These are phyloP conservation scores for Lentinula raphanica DNA, from an alignment of 768 basidiomycete species.

Conservation along the genomic window DNA sequence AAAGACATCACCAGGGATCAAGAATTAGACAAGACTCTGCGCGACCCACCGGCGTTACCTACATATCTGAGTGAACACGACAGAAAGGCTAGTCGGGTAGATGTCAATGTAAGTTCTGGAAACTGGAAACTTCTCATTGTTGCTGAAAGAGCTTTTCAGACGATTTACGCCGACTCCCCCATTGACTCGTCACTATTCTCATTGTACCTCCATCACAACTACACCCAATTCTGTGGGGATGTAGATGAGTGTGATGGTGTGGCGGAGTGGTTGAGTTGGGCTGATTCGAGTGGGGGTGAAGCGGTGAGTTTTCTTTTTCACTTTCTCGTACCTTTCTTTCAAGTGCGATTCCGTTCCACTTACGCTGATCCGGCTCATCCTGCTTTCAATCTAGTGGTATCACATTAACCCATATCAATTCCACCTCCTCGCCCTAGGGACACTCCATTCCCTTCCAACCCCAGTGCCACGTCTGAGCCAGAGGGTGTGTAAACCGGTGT, in stretches of 20 bases:
- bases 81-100: slow-evolving; percentile 66
- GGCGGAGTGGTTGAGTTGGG: slow-evolving; percentile 72
- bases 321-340: not conserved
- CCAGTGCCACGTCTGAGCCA: slow-evolving; percentile 79
- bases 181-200: slow-evolving; percentile 88
- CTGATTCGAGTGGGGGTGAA: slow-evolving; percentile 65
- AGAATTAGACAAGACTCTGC: slow-evolving; percentile 48
- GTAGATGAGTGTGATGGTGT: slow-evolving; percentile 69
- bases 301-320: slow-evolving; percentile 45
- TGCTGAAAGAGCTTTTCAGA: slow-evolving; percentile 35
- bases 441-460: slow-evolving; percentile 80
- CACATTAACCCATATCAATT: slow-evolving; percentile 81
- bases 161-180: slow-evolving; percentile 76
- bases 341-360: not conserved
- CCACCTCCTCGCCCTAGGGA: slow-evolving; percentile 74
- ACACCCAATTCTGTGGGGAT: slow-evolving; percentile 75
- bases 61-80: slow-evolving; percentile 53
- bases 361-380: no score
- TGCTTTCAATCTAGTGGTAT: slow-evolving; percentile 43
- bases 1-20: slow-evolving; percentile 63
- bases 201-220: slow-evolving; percentile 92
- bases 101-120: slow-evolving; percentile 55
- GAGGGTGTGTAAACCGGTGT: slow-evolving; percentile 82
- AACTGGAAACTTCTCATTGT: not conserved
- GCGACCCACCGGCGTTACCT: slow-evolving; percentile 55